Evolutionary conservation across 306 rosid genomes (phyloP), one percentile per base, ranked within the genome.

Genomic region (Acacia acuminata): DNA sequence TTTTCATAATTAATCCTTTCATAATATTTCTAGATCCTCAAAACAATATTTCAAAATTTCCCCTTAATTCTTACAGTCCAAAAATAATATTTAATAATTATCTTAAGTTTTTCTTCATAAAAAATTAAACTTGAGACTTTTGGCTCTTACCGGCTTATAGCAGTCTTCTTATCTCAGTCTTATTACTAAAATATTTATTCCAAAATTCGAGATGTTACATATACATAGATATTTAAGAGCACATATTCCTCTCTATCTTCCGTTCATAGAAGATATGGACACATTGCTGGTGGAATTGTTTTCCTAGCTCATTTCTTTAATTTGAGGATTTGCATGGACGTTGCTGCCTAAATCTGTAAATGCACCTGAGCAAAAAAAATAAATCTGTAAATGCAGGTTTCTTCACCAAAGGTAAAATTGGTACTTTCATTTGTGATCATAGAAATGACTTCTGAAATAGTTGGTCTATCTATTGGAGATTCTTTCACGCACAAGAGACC

Each of bases 401-500:
- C 15, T 20, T 68, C 25, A 68, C 73, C 22, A 3, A 11, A 10
- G 34, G 67, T 25, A 60, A 60, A 60, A 3, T 9, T 34, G 25
- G 25, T 17, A 44, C 20, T 76, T 42, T 78, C 43, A 45, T 79
- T 79, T 78, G 87, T 65, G 38, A 83, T 66, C 86, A 66, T 43
- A 7, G 42, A 56, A 32, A 85, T 4, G 24, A 83, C 43, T 16
- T 56, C 53, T 0, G 87, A 83, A 78, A 81, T 83, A 15, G 76
- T 65, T 4, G 84, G 84, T 0, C 86, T 87, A 75, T 81, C 30
- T 1, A 7, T 42, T 75, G 83, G 79, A 65, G 20, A 38, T 11
- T 85, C 79, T 77, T 85, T 82, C 61, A 81, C 82, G 24, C 85
- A 68, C 36, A 79, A 34, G 0, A 85, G 60, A 24, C 83, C 81